Evolutionary conservation across 345 rosid species (phyloP), one percentile per base, ranked within the genome.

Genomic region (Anacardium occidentale): DNA sequence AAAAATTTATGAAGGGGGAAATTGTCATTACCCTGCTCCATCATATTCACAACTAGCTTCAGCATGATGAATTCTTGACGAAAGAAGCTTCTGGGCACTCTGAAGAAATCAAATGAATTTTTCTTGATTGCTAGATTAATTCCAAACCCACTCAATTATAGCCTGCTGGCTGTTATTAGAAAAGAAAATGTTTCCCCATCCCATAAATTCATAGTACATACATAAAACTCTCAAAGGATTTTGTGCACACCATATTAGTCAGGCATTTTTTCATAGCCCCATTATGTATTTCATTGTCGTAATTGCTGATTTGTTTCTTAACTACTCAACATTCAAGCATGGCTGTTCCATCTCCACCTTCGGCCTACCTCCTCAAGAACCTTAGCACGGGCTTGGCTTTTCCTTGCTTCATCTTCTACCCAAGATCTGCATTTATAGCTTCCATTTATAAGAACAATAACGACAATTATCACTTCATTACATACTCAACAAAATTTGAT

Each of bases 391-490:
- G 89, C 94, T 78, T 92, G 89, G 84, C 88, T 92, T 87, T 86
- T 92, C 85, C 82, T 89, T 26, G 96, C 98, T 73, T 89, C 99
- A 80, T 89, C 98, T 71, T 95, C 97, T 26, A 95, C 85, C 97
- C 99, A 92, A 56, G 91, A 83, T 75, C 98, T 95, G 94, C 83
- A 74, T 68, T 57, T 50, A 61, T 60, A 17, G 68, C 6, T 45
- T 74, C 56, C 45, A 61, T n/a, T 55, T 61, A 52, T 59, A 45
- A 75, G 45, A 69, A 71, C 42, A 20, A 42, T 57, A 57, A n/a
- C 61, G n/a, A 37, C 32, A 29, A 29, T 29, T 34, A 44, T 22
- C 20, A 69, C 24, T 24, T 56, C 22, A 15, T 17, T 57, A 44
- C n/a, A 7, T 4, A n/a, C 14, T 0, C 45, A 20, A 12, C 64